Base-by-base conservation (phyloP, 2,329 filamentous ascomycete genomes). In the Tympanopsis confertula region DNA sequence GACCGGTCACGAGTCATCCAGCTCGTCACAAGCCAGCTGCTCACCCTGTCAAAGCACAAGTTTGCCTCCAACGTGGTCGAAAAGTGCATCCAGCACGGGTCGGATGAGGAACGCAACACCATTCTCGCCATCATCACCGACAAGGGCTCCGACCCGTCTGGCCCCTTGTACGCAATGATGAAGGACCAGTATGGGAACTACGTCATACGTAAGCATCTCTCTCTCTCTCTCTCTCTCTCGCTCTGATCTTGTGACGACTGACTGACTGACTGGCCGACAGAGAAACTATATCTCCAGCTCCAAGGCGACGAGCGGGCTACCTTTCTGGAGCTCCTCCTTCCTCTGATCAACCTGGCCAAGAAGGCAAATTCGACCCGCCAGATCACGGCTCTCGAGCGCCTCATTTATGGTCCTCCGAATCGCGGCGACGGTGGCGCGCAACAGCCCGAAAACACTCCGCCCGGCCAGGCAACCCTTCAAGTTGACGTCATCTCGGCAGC, bases 11-110 rank as follows among this genome's bases (percentile, higher is more conserved):
- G 69, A 48, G 80, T 95, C 50, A 82, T 94, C 39, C 61, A 69
- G 19, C 65, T 86, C 35, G 81, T 96, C 45, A 78, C 80, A 45
- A 66, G 68, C 13, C 74, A 86, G 40, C 65, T 94, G 2, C 59
- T 94, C 26, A 62, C 65, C 2, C 79, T 87, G 48, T 94, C 87
- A 19, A 94, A 87, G 65, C 86, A 96, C 64, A 96, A 98, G 56
- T 93, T 86, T 51, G 89, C 91, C 1, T 95, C 88, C 51, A 96
- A 98, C 49, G 89, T 98, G 3, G 89, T 98, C 1, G 91, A 98
- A 59, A 89, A 86, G 58, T 94, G 87, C 53, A 81, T 96, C 42
- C 68, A 82, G 39, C 74, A 70, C 46, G 86, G 85, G 15, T 75
- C 75, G 1, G 63, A 72, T 15, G 67, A 78, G 37, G 82, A 94